Base-by-base conservation (phyloP, 495 filamentous ascomycete genomes). In the Coniosporium apollinis region DNA sequence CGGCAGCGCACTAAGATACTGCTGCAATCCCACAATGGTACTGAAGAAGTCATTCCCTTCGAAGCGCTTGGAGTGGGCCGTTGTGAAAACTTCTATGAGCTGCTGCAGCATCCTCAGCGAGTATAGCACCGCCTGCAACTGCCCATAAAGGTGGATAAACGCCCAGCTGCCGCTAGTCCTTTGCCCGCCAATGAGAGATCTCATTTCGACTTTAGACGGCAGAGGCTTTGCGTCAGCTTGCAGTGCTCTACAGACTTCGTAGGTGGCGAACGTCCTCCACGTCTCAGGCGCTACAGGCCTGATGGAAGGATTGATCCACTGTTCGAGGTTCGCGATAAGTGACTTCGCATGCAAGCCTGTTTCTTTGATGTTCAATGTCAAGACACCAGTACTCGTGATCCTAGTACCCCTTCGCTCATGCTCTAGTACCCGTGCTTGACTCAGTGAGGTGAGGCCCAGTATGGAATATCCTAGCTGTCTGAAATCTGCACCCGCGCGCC, bases 61-160 rank as follows among this genome's bases (percentile, higher is more conserved):
- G n/a, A n/a, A n/a, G n/a, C n/a, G n/a, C n/a, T n/a, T n/a, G n/a
- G n/a, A n/a, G n/a, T n/a, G n/a, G n/a, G n/a, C n/a, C n/a, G n/a
- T n/a, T n/a, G n/a, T 1, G 24, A 37, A 37, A 3, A 65, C 43
- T 2, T 49, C 40, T 6, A 74, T 34, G 1, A 74, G 48, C 39
- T 83, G 76, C 21, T 61, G 59, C 2, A 74, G 45, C 39, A 82
- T 74, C 19, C 78, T 64, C 0, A 84, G 44, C 0, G 78, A 79
- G 43, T 82, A 83, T 5, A 67, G 55, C 3, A 64, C 65, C 2
- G 70, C 69, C 19, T 80, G 69, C 0, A 71, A 49, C 40, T 80
- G 72, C 4, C 74, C 76, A 9, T 61, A 46, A 8, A 79, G 60
- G 32, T 85, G 78, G 15, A 81, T 49, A 17, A 69, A 61, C 1